Conservation (phyloP, 106 monocot genomes). For the Dendrobium officinale region DNA sequence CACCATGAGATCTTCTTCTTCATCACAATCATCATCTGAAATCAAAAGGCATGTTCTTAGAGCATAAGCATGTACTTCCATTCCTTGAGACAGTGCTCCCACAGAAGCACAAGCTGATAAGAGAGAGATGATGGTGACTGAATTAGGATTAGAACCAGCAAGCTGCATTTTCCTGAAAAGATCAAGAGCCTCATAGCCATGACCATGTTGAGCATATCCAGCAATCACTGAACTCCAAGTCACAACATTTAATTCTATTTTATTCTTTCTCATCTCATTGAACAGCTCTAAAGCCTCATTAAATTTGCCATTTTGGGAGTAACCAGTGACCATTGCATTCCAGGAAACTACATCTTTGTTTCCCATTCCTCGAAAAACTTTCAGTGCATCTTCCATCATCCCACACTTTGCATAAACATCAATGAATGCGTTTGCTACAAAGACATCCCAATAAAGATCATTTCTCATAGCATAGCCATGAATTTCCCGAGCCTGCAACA, state of each 20-base stretch:
- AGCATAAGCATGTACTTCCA: constrained; percentile 65
- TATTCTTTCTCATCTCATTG: constrained; percentile 37
- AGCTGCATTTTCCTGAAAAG: constrained; percentile 58
- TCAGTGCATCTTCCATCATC: constrained; percentile 51
- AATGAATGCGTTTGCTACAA: constrained; percentile 69
- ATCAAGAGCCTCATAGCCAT: constrained; percentile 35
- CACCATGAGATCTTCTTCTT: constrained; percentile 62
- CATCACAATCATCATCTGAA: constrained; percentile 12
- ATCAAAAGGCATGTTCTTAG: constrained; percentile 45
- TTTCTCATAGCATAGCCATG: constrained; percentile 52
- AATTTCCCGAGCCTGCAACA: constrained; percentile 41
- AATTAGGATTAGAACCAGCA: constrained; percentile 50
- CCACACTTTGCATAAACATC: constrained; percentile 80
- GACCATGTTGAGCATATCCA: constrained; percentile 72
- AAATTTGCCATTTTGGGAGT: constrained; percentile 72
- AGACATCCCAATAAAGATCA: constrained; percentile 39
- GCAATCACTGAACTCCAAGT: constrained; percentile 87
- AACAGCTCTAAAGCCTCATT: constrained; percentile 46
- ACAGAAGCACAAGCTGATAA: constrained; percentile 81
- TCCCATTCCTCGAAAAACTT: constrained; percentile 49
- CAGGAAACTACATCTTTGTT: constrained; percentile 69
- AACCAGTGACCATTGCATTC: constrained; percentile 82
- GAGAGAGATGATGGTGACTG: constrained; percentile 75
- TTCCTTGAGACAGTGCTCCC: constrained; percentile 59
- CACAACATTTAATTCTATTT: constrained; percentile 60